These are phyloP conservation scores for Candida easanensis DNA, from an alignment of 805 yeast genomes.

Conservation along the genomic window DNA sequence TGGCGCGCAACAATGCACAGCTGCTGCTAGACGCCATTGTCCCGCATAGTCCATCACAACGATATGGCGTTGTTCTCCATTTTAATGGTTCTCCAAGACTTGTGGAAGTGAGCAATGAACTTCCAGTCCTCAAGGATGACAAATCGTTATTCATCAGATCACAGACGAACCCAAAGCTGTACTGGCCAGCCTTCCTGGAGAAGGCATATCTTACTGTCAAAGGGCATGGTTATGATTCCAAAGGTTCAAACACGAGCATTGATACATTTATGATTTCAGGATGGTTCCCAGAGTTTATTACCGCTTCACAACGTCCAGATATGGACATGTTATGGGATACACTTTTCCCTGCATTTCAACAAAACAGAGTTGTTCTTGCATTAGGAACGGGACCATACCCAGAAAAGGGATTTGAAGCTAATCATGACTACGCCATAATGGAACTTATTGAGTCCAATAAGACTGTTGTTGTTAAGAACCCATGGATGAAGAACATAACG, in stretches of 20 bases:
- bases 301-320: constrained; percentile 33
- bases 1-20: constrained; percentile 29
- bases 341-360: constrained; percentile 30
- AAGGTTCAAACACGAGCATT: constrained; percentile 74
- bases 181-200: constrained; percentile 76
- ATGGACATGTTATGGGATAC: constrained; percentile 33
- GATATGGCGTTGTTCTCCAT: constrained; percentile 39
- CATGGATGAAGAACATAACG: constrained; percentile 33
- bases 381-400: constrained; percentile 62
- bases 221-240: constrained; percentile 51
- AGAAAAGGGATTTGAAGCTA: constrained; percentile 39
- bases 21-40: constrained; percentile 7
- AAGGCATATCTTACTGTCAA: constrained; percentile 65
- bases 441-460: constrained; percentile 30
- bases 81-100: constrained; percentile 54
- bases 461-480: constrained; percentile 40
- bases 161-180: constrained; percentile 11
- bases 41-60: constrained; percentile 23
- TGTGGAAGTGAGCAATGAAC: constrained; percentile 43
- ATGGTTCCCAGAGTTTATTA: constrained; percentile 65
- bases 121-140: constrained; percentile 36
- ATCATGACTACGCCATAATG: constrained; percentile 70
- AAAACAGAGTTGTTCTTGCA: constrained; percentile 48
- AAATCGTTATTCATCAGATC: constrained; percentile 20
- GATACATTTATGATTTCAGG: constrained; percentile 68